Conservation (phyloP, 2,329 filamentous ascomycete species). For the Monilinia fructicola region DNA sequence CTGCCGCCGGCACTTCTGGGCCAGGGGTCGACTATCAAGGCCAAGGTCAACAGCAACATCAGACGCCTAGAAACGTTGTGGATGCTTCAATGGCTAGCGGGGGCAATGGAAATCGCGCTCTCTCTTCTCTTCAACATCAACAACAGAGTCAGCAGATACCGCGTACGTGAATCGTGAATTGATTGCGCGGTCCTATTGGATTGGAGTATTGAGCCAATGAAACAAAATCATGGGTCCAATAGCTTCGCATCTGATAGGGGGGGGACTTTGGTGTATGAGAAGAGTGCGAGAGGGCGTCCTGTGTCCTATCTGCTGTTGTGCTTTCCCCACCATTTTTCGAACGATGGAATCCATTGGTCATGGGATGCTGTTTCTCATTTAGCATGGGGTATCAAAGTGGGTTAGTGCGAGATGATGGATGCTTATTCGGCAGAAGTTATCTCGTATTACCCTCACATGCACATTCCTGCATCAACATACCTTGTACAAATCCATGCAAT, state of each 20-base stretch:
- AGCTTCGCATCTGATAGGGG: slow-evolving; percentile 16
- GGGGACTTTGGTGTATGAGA: neutral
- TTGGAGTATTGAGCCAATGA: slow-evolving; percentile 3
- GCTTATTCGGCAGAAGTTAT: slow-evolving; percentile 21
- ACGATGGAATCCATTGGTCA: slow-evolving; percentile 34
- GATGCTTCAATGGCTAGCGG: slow-evolving; percentile 32
- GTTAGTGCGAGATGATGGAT: slow-evolving; percentile 16
- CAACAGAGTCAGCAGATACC: slow-evolving; percentile 40
- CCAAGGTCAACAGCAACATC: slow-evolving; percentile 17
- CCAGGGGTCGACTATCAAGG: slow-evolving; percentile 32
- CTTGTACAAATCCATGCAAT: slow-evolving; percentile 21
- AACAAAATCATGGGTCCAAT: slow-evolving; percentile 2
- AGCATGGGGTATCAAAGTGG: slow-evolving; percentile 27
- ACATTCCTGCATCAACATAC: slow-evolving; percentile 22
- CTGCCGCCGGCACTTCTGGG: slow-evolving; percentile 34
- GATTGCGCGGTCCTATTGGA: slow-evolving; percentile 31
- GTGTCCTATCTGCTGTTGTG: slow-evolving; percentile 16
- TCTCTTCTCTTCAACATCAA: slow-evolving; percentile 30
- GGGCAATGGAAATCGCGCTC: slow-evolving; percentile 32
- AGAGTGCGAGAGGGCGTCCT: slow-evolving; percentile 35
- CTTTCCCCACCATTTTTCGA: neutral
- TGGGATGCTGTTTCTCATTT: slow-evolving; percentile 27
- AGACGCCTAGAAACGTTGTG: slow-evolving; percentile 30
- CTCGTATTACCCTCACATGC: slow-evolving; percentile 35
- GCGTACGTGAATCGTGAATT: slow-evolving; percentile 32